Conservation (phyloP, 2,329 filamentous ascomycete genomes). For the Nannizziopsis arthrosporioides region DNA sequence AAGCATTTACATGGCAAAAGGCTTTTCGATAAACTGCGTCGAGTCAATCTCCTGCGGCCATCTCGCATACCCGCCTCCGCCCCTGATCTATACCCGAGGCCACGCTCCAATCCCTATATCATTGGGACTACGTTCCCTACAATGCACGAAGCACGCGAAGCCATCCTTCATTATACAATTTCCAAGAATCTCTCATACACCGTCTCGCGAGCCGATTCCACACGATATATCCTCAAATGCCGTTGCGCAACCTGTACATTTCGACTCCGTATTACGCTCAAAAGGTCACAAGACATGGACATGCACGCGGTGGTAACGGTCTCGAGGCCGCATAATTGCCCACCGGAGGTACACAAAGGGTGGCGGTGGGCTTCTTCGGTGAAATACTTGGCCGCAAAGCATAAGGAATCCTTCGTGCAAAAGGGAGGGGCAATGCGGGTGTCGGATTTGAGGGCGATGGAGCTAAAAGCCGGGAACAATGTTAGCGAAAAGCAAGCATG, state of each 20-base stretch:
- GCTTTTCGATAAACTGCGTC: slow-evolving; percentile 1
- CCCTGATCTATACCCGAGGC: not conserved
- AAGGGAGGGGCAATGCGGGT: not conserved
- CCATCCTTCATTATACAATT: slow-evolving; percentile 19
- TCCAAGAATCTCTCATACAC: slow-evolving; percentile 15
- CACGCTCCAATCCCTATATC: slow-evolving; percentile 16
- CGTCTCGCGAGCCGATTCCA: slow-evolving; percentile 9
- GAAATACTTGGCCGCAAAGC: slow-evolving; percentile 7
- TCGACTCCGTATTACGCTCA: slow-evolving; percentile 3
- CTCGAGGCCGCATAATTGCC: slow-evolving; percentile 8
- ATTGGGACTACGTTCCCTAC: slow-evolving; percentile 25
- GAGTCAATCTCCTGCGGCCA: slow-evolving; percentile 2
- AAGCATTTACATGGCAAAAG: slow-evolving; percentile 5
- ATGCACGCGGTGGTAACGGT: slow-evolving; percentile 7
- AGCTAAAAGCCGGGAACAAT: slow-evolving; percentile 6
- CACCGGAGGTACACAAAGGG: slow-evolving; percentile 7
- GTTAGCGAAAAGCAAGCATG: slow-evolving; percentile 9
- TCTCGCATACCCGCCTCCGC: not conserved
- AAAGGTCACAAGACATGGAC: not conserved
- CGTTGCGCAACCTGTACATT: slow-evolving; percentile 6
- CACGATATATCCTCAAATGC: slow-evolving; percentile 10
- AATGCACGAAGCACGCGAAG: slow-evolving; percentile 11
- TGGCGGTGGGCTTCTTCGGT: slow-evolving; percentile 10
- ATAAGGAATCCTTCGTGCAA: slow-evolving; percentile 4
- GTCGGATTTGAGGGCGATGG: slow-evolving; percentile 6